These are phyloP conservation scores for Tylopilus rubrobrunneus DNA, from an alignment of 768 basidiomycete species.

Conservation along the genomic window DNA sequence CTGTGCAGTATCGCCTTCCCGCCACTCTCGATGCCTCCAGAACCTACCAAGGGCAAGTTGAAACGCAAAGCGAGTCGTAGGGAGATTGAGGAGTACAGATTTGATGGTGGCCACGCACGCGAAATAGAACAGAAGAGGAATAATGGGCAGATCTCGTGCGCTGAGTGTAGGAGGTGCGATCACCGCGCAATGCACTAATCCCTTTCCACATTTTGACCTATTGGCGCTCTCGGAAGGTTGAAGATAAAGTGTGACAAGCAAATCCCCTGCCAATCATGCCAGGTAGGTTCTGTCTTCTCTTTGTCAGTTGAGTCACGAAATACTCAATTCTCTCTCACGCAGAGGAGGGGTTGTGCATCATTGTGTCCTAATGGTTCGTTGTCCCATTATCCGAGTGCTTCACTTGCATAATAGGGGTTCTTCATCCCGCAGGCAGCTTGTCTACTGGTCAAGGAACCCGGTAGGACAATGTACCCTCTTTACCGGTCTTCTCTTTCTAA, in stretches of 20 bases:
- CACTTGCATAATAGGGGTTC: background rate
- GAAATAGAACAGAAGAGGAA: conserved; percentile 75
- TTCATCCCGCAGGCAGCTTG: conserved; percentile 49
- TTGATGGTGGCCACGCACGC: conserved; percentile 52
- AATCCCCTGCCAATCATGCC: conserved; percentile 75
- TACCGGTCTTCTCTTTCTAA: conserved; percentile 5
- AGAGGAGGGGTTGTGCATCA: conserved; percentile 66
- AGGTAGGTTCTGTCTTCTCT: conserved; percentile 36
- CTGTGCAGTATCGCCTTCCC: conserved; percentile 3
- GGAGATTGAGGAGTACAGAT: conserved; percentile 47
- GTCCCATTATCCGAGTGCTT: conserved; percentile 4
- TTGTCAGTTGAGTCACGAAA: background rate
- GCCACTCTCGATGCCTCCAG: conserved; percentile 47
- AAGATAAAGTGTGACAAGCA: conserved; percentile 84
- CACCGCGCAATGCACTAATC: conserved; percentile 36
- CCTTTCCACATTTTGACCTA: conserved; percentile 22
- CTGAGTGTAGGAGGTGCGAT: conserved; percentile 78
- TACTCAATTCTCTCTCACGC: conserved; percentile 4
- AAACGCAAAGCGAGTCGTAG: conserved; percentile 48
- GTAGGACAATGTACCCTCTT: conserved; percentile 29
- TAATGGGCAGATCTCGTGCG: conserved; percentile 73
- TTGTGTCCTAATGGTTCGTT: conserved; percentile 67
- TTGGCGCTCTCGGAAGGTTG: conserved; percentile 41
- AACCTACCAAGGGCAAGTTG: conserved; percentile 47
- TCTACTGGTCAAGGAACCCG: conserved; percentile 78